Percentiles rank a stretch among this genome's conserved stretches.
Conservation (phyloP, 2,329 filamentous ascomycete species). For the Trichophyton simii region DNA sequence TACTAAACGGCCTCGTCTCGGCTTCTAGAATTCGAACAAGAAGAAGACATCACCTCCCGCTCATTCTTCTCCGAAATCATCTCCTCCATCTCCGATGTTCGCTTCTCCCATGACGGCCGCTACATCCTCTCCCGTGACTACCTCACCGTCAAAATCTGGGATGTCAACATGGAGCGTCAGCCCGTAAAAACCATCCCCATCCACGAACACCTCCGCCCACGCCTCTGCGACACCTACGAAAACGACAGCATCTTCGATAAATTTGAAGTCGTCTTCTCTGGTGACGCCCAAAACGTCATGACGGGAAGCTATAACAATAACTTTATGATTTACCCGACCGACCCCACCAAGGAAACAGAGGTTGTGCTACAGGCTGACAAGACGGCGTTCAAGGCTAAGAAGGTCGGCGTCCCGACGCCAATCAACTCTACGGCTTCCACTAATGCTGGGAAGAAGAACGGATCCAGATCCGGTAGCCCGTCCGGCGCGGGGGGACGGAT, state of each 20-base stretch:
- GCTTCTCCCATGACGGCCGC: constrained; percentile 89
- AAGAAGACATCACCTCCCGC: constrained; percentile 90
- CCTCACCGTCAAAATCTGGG: constrained; percentile 98
- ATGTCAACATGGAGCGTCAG: constrained; percentile 97
- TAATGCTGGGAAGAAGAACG: constrained; percentile 71
- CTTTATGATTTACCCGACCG: constrained; percentile 99
- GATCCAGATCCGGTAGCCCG: constrained; percentile 78
- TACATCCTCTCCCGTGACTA: constrained; percentile 98
- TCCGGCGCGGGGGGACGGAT: constrained; percentile 82
- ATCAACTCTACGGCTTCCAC: constrained; percentile 64
- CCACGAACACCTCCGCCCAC: constrained; percentile 87
- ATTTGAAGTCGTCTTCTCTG: constrained; percentile 97
- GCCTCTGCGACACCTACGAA: constrained; percentile 95
- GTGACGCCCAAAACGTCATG: constrained; percentile 98
- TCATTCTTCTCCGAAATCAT: constrained; percentile 99
- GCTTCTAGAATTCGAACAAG: constrained; percentile 82
- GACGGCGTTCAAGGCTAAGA: constrained; percentile 99
- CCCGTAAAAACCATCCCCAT: constrained; percentile 98
- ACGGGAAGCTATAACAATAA: constrained; percentile 99
- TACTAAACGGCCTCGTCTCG: too few species aligned
- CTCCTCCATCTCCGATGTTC: constrained; percentile 95
- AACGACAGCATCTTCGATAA: constrained; percentile 99
- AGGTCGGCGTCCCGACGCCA: constrained; percentile 92
- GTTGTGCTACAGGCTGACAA: constrained; percentile 97
- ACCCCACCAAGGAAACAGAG: constrained; percentile 90